Percentiles rank a stretch among this genome's conserved stretches.
Conservation (phyloP, 73 alveolate genomes). For the Tetrahymena malaccensis region DNA sequence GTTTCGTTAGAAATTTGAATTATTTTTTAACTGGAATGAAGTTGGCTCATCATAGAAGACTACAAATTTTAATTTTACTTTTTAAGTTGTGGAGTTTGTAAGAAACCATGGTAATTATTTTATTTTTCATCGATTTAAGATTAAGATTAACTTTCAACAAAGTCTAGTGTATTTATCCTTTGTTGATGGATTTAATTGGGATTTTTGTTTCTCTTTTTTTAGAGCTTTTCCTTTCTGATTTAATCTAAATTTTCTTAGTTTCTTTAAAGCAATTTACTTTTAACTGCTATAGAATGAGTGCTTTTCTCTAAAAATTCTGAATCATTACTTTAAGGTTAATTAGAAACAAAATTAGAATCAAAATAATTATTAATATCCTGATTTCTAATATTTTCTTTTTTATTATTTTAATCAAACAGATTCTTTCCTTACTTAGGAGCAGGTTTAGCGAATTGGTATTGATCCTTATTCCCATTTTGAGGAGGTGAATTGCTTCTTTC, state of each 20-base stretch:
- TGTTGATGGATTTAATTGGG: neutral
- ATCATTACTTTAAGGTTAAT: neutral
- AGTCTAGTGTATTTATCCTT: neutral
- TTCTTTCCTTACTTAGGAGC: neutral
- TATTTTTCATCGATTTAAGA: neutral
- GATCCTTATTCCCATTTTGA: neutral
- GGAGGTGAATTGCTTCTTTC: neutral
- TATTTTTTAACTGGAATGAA: neutral
- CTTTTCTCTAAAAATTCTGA: neutral
- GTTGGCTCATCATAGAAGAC: neutral
- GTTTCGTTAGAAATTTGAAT: neutral
- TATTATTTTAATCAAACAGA: neutral
- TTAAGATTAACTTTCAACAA: neutral
- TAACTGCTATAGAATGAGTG: neutral
- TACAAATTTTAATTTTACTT: neutral
- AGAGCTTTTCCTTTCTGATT: neutral
- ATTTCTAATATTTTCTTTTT: neutral
- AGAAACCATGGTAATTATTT: neutral
- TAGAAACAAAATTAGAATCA: neutral
- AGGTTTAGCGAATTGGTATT: neutral
- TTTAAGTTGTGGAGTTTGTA: neutral
- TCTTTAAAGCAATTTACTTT: neutral
- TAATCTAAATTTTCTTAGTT: neutral
- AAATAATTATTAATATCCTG: neutral
- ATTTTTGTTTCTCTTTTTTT: neutral